phyloP scores from a whole-genome alignment of 192 early-diverging fungal genomes.

The Rhizoclosmatium globosum region DNA sequence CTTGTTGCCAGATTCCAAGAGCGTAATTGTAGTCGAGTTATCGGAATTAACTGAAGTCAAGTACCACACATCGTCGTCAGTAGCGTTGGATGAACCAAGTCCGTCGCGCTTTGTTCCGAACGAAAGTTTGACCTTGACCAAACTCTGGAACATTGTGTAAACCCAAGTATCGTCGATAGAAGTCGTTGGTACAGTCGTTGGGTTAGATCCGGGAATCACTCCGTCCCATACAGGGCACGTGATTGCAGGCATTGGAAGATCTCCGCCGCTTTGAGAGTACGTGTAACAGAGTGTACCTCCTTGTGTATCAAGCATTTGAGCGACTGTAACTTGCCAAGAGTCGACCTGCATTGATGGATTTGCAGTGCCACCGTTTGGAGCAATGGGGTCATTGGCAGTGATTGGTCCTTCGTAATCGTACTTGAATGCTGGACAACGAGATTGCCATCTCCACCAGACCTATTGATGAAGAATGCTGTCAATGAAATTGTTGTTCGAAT shows the following conservation, averaged over 20 bases:
- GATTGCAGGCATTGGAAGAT: slow-evolving; percentile 12
- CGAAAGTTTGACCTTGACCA: background rate
- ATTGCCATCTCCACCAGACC: slow-evolving; percentile 34
- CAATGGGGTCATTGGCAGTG: slow-evolving; percentile 9
- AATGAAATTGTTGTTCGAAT: no score
- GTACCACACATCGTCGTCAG: background rate
- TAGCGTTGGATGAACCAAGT: background rate
- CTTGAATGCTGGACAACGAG: slow-evolving; percentile 3
- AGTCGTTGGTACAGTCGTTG: background rate
- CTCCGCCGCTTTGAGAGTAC: slow-evolving; percentile 1
- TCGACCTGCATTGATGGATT: background rate
- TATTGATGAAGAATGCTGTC: background rate
- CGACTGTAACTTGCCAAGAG: slow-evolving; percentile 19
- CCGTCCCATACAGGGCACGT: slow-evolving; percentile 18
- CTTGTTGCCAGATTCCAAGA: background rate
- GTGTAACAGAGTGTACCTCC: slow-evolving; percentile 32
- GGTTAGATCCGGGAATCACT: background rate
- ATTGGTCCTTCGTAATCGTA: slow-evolving; percentile 21
- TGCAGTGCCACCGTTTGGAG: background rate
- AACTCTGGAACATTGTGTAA: background rate
- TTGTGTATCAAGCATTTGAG: slow-evolving; percentile 22
- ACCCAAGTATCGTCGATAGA: background rate
- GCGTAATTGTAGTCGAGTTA: background rate
- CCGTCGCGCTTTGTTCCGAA: background rate
- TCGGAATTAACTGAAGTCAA: background rate